Evolutionary conservation across 2,329 filamentous ascomycete genomes (phyloP), one percentile per base, ranked within the genome.

Genomic region (Fusarium sp.): DNA sequence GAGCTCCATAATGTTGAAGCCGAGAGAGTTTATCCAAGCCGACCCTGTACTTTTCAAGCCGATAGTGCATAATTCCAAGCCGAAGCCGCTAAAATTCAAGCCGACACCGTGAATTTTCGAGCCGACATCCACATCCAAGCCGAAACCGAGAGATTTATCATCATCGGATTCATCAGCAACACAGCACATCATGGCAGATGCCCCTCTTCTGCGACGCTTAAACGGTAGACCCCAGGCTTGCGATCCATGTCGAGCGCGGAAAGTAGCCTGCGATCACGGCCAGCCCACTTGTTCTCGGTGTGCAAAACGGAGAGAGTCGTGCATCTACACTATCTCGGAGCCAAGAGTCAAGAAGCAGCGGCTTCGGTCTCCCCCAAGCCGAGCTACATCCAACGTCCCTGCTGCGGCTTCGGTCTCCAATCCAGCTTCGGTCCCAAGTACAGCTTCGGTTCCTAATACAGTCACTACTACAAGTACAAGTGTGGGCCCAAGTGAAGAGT

Each of bases 241-340:
- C 45, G 77, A 83, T 73, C 80, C 80, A 25, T 83, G 82, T 56
- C 78, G 80, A 13, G 78, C 77, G 56, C 79, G 82, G 18, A 83
- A 83, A 62, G 79, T 83, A 9, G 81, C 82, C 8, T 84, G 82
- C 71, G 82, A 84, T 60, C 81, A 83, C 57, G 67, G 65, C 0
- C 78, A 80, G n/a, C 82, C 82, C 0, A 64, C 78, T 18, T 84
- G 82, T 65, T 74, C 75, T 41, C 77, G 82, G 40, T 84, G 82
- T 64, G 76, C 66, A 48, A 80, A 80, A 68, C 72, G 79, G 15
- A 78, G 76, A 29, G 75, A 79, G 46, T 59, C 74, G 5, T 84
- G 82, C 59, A 71, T 82, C 3, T 84, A 84, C 64, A 71, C 75
- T n/a, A 58, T 68, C 46, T 55, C 66, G 34, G 58, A 64, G 34